A percentile compares a stretch with the other conserved stretches of the same genome.
These are phyloP conservation scores for Kodamaea fungicola DNA, from an alignment of 1,139 yeast genomes.

Conservation along the genomic window DNA sequence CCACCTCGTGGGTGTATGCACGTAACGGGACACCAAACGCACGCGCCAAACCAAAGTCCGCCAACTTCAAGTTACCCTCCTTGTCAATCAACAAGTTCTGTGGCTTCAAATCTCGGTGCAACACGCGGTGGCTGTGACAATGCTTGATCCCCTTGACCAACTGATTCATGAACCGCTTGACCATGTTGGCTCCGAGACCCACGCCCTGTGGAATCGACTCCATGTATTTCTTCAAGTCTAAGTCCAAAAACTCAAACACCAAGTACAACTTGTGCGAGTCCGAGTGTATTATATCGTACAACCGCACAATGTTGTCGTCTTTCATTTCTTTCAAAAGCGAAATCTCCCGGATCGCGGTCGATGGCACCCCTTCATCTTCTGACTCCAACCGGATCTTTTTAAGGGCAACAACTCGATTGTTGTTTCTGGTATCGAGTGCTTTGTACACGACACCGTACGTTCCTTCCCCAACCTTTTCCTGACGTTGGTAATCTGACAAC, in stretches of 20 bases:
- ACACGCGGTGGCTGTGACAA: slow-evolving; percentile 91
- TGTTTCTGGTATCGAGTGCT: slow-evolving; percentile 85
- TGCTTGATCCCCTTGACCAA: slow-evolving; percentile 88
- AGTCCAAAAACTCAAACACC: slow-evolving; percentile 89
- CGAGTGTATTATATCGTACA: slow-evolving; percentile 94
- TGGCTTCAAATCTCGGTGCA: slow-evolving; percentile 95
- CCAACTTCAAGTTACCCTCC: slow-evolving; percentile 92
- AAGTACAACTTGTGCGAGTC: slow-evolving; percentile 91
- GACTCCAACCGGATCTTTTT: slow-evolving; percentile 94
- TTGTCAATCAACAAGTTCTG: slow-evolving; percentile 91
- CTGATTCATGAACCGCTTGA: slow-evolving; percentile 91
- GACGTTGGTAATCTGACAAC: slow-evolving; percentile 83
- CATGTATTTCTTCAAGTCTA: slow-evolving; percentile 96
- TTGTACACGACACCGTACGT: slow-evolving; percentile 98
- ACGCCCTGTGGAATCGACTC: slow-evolving; percentile 90
- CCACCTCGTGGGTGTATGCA: slow-evolving; percentile 97
- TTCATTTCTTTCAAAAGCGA: slow-evolving; percentile 89
- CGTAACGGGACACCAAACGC: slow-evolving; percentile 97
- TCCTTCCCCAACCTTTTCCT: slow-evolving; percentile 97
- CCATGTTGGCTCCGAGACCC: slow-evolving; percentile 86
- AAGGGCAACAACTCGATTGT: slow-evolving; percentile 88
- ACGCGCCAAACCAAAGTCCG: slow-evolving; percentile 96
- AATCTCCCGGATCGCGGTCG: slow-evolving; percentile 96
- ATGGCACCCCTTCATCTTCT: slow-evolving; percentile 98
- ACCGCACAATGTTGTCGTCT: slow-evolving; percentile 86